These are phyloP conservation scores for Linnemannia elongata DNA, from an alignment of 192 early-diverging fungal species.

Conservation along the genomic window DNA sequence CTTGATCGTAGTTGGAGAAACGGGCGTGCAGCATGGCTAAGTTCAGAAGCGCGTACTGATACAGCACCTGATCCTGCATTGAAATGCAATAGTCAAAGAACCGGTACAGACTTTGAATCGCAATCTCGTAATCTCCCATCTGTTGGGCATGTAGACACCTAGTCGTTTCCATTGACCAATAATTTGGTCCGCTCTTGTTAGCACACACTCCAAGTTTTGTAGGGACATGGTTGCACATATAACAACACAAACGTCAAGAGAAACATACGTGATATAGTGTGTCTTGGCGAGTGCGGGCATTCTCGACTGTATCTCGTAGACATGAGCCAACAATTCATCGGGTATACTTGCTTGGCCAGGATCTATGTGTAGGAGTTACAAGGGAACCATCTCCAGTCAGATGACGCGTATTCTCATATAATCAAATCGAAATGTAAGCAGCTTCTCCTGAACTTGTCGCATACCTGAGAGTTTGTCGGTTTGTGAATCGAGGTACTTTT, in stretches of 20 bases:
- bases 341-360: conserved; percentile 30
- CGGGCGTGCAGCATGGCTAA: conserved; percentile 59
- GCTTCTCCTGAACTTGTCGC: neutral
- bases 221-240: neutral
- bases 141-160: conserved; percentile 58
- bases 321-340: conserved; percentile 38
- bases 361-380: conserved; percentile 14
- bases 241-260: too few species aligned
- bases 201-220: neutral
- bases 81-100: conserved; percentile 60
- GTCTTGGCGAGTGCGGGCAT: conserved; percentile 56
- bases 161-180: neutral
- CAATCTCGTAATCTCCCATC: conserved; percentile 56
- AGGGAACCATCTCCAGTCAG: neutral
- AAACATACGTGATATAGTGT: conserved; percentile 54
- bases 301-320: conserved; percentile 45
- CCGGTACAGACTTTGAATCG: conserved; percentile 52
- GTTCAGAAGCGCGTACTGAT: conserved; percentile 62
- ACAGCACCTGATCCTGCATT: conserved; percentile 39
- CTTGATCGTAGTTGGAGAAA: conserved; percentile 60
- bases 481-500: conserved; percentile 42
- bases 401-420: neutral
- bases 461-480: conserved; percentile 33
- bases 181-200: conserved; percentile 16
- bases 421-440: neutral